Conservation (phyloP, 192 early-diverging fungal genomes). For the Coemansia sp. region DNA sequence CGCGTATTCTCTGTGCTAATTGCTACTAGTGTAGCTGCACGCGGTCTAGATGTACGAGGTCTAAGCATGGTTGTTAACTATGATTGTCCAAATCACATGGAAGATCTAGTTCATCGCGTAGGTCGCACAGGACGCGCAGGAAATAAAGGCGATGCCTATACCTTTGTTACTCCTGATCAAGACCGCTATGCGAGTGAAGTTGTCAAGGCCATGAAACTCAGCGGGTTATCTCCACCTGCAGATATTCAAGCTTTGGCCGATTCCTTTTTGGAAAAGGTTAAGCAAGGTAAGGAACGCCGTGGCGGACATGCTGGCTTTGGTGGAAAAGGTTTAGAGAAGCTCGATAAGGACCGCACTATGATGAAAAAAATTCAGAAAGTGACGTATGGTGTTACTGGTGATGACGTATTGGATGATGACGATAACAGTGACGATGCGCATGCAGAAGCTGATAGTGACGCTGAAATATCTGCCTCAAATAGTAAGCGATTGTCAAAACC, state of each 20-base stretch:
- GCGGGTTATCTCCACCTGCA: conserved; percentile 68
- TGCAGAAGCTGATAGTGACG: conserved; percentile 39
- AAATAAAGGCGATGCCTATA: conserved; percentile 95
- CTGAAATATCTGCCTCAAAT: conserved; percentile 14
- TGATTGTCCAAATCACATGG: conserved; percentile 97
- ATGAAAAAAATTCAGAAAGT: conserved; percentile 92
- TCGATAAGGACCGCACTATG: conserved; percentile 88
- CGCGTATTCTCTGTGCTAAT: conserved; percentile 87
- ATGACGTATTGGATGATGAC: conserved; percentile 58
- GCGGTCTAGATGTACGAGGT: conserved; percentile 93
- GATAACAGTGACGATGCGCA: conserved; percentile 64
- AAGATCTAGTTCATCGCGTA: conserved; percentile 98
- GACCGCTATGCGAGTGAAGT: conserved; percentile 91
- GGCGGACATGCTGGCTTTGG: conserved; percentile 72
- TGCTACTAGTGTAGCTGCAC: conserved; percentile 94
- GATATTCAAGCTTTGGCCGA: conserved; percentile 81
- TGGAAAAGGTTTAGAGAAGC: conserved; percentile 92
- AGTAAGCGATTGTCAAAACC: conserved; percentile 56
- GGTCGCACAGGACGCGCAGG: conserved; percentile 97
- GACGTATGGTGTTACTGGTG: conserved; percentile 68
- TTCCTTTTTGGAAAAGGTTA: conserved; percentile 43
- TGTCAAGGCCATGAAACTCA: conserved; percentile 82
- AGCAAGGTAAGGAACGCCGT: conserved; percentile 26
- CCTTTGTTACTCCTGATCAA: conserved; percentile 94
- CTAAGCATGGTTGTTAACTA: conserved; percentile 93